These are phyloP conservation scores for Ascoidea asiatica DNA, from an alignment of 805 yeast genomes.

Conservation along the genomic window DNA sequence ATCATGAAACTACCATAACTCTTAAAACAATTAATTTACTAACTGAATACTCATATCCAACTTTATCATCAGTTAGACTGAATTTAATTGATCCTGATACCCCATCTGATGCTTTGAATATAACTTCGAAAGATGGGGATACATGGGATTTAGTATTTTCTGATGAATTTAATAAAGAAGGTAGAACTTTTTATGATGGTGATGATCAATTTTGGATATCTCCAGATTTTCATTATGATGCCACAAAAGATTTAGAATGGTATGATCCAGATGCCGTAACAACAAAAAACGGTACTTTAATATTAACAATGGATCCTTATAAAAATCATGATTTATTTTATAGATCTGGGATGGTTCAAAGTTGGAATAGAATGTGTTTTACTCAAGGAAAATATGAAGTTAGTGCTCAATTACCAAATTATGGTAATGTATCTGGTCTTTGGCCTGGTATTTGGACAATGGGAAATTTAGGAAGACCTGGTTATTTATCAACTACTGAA, in stretches of 20 bases:
- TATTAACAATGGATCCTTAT: slow-evolving; percentile 26
- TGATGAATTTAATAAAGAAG: slow-evolving; percentile 36
- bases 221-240: slow-evolving; percentile 30
- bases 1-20: slow-evolving; percentile 14
- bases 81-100: slow-evolving; percentile 62
- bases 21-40: slow-evolving; percentile 33
- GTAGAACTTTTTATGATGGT: slow-evolving; percentile 32
- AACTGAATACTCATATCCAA: slow-evolving; percentile 43
- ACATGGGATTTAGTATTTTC: slow-evolving; percentile 29
- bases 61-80: slow-evolving; percentile 44
- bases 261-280: slow-evolving; percentile 34
- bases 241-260: slow-evolving; percentile 37
- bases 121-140: slow-evolving; percentile 21
- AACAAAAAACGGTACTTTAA: slow-evolving; percentile 27
- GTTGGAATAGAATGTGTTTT: slow-evolving; percentile 34
- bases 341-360: slow-evolving; percentile 33
- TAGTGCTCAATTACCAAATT: slow-evolving; percentile 28
- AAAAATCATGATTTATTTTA: slow-evolving; percentile 29
- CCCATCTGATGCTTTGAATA: slow-evolving; percentile 32
- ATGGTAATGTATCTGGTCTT: slow-evolving; percentile 27
- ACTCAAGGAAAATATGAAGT: slow-evolving; percentile 30
- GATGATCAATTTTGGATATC: slow-evolving; percentile 36
- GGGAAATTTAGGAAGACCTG: slow-evolving; percentile 37
- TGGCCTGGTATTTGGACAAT: slow-evolving; percentile 41
- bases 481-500: slow-evolving; percentile 31